A percentile compares a stretch with the other conserved stretches of the same genome.
These are phyloP conservation scores for Pythium inflatum DNA, from an alignment of 352 stramenopile species.

Conservation along the genomic window DNA sequence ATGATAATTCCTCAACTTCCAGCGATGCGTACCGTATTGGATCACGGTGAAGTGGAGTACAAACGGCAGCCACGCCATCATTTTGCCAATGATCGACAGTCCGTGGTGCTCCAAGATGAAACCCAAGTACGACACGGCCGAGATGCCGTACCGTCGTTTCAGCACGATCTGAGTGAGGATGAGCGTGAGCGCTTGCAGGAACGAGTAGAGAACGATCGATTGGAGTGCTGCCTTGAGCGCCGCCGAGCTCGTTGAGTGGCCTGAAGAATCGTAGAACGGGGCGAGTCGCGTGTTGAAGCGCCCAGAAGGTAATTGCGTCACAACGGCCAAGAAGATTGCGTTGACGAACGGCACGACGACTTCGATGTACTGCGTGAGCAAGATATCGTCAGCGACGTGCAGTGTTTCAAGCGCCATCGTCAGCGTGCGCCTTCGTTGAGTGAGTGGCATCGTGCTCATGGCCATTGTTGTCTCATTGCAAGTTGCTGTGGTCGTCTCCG, in stretches of 20 bases:
- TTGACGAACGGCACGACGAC: conserved; percentile 33
- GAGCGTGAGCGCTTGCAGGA: conserved; percentile 26
- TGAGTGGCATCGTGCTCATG: too few species aligned
- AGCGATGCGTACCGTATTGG: conserved; percentile 13
- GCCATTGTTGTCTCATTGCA: too few species aligned
- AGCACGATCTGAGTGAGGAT: conserved; percentile 30
- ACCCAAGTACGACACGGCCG: conserved; percentile 27
- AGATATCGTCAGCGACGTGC: conserved; percentile 27
- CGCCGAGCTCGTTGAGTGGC: too few species aligned
- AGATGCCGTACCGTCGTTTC: conserved; percentile 27
- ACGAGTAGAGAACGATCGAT: conserved; percentile 30
- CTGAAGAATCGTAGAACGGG: conserved; percentile 22
- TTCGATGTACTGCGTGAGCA: conserved; percentile 38
- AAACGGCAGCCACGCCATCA: conserved; percentile 32
- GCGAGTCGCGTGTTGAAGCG: conserved; percentile 25
- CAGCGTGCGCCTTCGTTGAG: too few species aligned
- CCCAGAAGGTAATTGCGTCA: conserved; percentile 3
- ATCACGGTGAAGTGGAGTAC: conserved; percentile 23
- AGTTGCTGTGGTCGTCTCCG: too few species aligned
- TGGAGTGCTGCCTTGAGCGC: neutral
- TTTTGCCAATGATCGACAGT: conserved; percentile 27
- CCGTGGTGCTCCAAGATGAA: conserved; percentile 33
- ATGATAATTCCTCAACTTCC: neutral
- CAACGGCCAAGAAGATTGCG: conserved; percentile 21
- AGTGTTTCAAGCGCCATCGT: conserved; percentile 23